Conservation (phyloP, 1,284 basidiomycete species). For the Wolfiporia cocos region DNA sequence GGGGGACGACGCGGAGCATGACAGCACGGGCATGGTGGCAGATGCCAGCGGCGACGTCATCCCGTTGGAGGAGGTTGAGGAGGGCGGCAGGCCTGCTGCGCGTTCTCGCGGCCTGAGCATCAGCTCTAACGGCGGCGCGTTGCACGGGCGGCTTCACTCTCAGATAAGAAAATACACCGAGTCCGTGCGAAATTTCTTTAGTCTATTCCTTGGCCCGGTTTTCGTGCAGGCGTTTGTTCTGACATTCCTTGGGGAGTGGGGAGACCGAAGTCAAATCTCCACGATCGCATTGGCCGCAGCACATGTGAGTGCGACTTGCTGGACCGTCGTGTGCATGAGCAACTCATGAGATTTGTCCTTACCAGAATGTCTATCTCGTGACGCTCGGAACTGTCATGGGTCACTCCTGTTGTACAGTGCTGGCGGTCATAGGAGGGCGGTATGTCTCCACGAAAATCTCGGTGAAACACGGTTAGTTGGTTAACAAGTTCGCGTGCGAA, state of each 20-base stretch:
- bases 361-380: slow-evolving; percentile 75
- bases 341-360: no score
- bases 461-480: slow-evolving; percentile 79
- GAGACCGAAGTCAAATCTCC: slow-evolving; percentile 94
- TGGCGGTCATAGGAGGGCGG: slow-evolving; percentile 88
- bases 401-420: slow-evolving; percentile 82
- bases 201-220: slow-evolving; percentile 83
- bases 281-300: slow-evolving; percentile 96
- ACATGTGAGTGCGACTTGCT: slow-evolving; percentile 58
- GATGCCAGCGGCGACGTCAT: slow-evolving; percentile 35
- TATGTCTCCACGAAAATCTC: slow-evolving; percentile 93
- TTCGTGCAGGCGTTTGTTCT: slow-evolving; percentile 95
- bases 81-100: slow-evolving; percentile 30
- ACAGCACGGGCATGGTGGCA: slow-evolving; percentile 31
- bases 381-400: slow-evolving; percentile 88
- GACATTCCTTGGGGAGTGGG: slow-evolving; percentile 98
- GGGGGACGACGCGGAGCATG: slow-evolving; percentile 51
- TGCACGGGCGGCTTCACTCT: slow-evolving; percentile 14
- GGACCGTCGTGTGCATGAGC: slow-evolving; percentile 7
- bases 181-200: slow-evolving; percentile 77
- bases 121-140: slow-evolving; percentile 12
- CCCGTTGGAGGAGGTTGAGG: slow-evolving; percentile 61
- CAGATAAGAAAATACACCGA: slow-evolving; percentile 38
- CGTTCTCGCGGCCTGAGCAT: slow-evolving; percentile 7
- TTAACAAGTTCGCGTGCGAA: no score